These are phyloP conservation scores for Aegilops tauschii DNA, from an alignment of 176 grass and related monocot species.

Conservation along the genomic window DNA sequence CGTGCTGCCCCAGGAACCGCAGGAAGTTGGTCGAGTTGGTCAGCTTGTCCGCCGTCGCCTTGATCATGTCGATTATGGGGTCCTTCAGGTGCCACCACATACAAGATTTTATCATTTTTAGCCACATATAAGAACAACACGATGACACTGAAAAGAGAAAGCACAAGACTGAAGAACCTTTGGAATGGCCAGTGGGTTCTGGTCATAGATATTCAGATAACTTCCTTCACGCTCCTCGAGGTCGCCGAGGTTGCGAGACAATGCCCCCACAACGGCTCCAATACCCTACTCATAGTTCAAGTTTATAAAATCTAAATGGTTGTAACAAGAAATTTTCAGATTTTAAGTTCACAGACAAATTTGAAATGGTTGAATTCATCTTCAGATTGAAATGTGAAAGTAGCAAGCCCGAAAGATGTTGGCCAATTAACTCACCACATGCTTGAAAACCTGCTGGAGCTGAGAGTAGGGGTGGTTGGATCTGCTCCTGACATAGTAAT, in stretches of 20 bases:
- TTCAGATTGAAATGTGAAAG: background rate
- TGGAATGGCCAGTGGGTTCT: slow-evolving; percentile 3
- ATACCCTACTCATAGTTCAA: background rate
- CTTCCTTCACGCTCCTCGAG: slow-evolving; percentile 7
- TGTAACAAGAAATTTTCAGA: background rate
- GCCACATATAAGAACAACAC: background rate
- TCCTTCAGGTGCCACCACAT: background rate
- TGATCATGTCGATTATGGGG: slow-evolving; percentile 7
- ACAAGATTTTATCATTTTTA: background rate
- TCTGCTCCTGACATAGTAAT: slow-evolving; percentile 4
- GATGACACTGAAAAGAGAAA: background rate
- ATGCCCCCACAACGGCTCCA: slow-evolving; percentile 4
- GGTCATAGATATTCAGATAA: slow-evolving; percentile 7
- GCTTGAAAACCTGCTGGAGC: slow-evolving; percentile 8
- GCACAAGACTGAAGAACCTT: background rate
- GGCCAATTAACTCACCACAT: background rate
- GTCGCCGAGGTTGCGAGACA: background rate
- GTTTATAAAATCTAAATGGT: background rate
- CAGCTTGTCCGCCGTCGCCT: slow-evolving; percentile 16
- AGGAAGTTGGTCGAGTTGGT: slow-evolving; percentile 9
- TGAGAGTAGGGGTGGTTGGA: slow-evolving; percentile 2
- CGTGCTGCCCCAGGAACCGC: slow-evolving; percentile 1
- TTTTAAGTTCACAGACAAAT: background rate
- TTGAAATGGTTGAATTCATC: background rate
- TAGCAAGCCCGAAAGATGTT: background rate